These are phyloP conservation scores for Cyphellophora attinorum DNA, from an alignment of 2,329 filamentous ascomycete species.

Conservation along the genomic window DNA sequence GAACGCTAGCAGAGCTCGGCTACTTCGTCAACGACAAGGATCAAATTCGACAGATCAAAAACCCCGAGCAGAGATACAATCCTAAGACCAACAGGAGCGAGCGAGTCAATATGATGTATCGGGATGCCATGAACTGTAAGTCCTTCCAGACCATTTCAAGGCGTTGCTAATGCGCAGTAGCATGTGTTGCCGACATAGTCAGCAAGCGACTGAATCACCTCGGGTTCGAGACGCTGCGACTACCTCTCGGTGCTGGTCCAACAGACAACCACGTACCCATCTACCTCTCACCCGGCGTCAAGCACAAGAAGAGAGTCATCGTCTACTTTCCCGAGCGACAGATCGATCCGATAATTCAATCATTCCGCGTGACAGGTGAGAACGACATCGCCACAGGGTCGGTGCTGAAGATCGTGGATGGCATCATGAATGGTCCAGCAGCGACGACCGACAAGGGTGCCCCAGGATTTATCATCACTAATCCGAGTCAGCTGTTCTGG, in stretches of 20 bases:
- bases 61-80: slow-evolving; percentile 62
- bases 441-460: slow-evolving; percentile 19
- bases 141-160: no score
- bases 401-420: slow-evolving; percentile 52
- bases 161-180: no score
- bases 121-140: slow-evolving; percentile 64
- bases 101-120: slow-evolving; percentile 67
- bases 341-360: slow-evolving; percentile 67
- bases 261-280: slow-evolving; percentile 57
- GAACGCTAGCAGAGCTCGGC: slow-evolving; percentile 60
- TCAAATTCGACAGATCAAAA: slow-evolving; percentile 60
- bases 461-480: slow-evolving; percentile 62
- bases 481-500: slow-evolving; percentile 69
- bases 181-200: slow-evolving; percentile 53
- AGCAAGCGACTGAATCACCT: slow-evolving; percentile 50
- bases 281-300: slow-evolving; percentile 50
- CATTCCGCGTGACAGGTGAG: slow-evolving; percentile 55
- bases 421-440: slow-evolving; percentile 33
- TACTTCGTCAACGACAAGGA: slow-evolving; percentile 72
- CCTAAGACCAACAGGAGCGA: slow-evolving; percentile 64
- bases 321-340: slow-evolving; percentile 63
- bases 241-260: slow-evolving; percentile 46
- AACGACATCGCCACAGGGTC: slow-evolving; percentile 65
- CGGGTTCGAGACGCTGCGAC: slow-evolving; percentile 49
- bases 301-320: slow-evolving; percentile 52